Conservation (phyloP, 2,329 filamentous ascomycete genomes). For the Myriangium duriaei region DNA sequence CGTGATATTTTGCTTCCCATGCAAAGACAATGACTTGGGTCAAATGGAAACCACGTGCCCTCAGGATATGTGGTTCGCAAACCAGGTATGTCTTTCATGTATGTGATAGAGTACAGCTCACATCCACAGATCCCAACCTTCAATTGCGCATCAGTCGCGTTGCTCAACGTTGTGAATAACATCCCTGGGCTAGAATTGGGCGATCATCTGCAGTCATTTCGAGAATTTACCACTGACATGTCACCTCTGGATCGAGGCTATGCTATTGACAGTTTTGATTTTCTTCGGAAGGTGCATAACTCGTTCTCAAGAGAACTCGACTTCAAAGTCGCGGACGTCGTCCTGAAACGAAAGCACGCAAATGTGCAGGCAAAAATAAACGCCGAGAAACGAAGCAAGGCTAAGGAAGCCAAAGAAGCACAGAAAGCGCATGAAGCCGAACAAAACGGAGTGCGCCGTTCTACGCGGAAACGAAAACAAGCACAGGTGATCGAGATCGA, state of each 20-base stretch:
- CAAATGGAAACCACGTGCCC: conserved; percentile 43
- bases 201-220: conserved; percentile 58
- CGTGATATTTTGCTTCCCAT: conserved; percentile 80
- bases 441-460: conserved; percentile 7
- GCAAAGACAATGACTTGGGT: conserved; percentile 40
- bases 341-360: conserved; percentile 41
- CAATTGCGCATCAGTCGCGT: conserved; percentile 81
- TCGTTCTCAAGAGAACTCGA: conserved; percentile 75
- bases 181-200: conserved; percentile 54
- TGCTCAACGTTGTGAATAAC: conserved; percentile 92
- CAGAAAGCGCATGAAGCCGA: conserved; percentile 15
- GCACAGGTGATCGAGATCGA: conserved; percentile 21
- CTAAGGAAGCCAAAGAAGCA: conserved; percentile 18
- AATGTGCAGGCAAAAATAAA: conserved; percentile 25
- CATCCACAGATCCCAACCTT: conserved; percentile 56
- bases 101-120: too few relatives aligned
- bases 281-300: conserved; percentile 75
- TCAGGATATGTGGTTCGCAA: conserved; percentile 77
- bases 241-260: conserved; percentile 64
- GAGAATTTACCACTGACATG: conserved; percentile 54
- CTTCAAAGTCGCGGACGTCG: conserved; percentile 58
- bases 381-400: conserved; percentile 18
- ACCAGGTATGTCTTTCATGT: conserved; percentile 52
- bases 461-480: conserved; percentile 6
- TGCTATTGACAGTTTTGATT: conserved; percentile 58